Base-by-base conservation (phyloP, 2,329 filamentous ascomycete genomes). In the Daldinia sp. region DNA sequence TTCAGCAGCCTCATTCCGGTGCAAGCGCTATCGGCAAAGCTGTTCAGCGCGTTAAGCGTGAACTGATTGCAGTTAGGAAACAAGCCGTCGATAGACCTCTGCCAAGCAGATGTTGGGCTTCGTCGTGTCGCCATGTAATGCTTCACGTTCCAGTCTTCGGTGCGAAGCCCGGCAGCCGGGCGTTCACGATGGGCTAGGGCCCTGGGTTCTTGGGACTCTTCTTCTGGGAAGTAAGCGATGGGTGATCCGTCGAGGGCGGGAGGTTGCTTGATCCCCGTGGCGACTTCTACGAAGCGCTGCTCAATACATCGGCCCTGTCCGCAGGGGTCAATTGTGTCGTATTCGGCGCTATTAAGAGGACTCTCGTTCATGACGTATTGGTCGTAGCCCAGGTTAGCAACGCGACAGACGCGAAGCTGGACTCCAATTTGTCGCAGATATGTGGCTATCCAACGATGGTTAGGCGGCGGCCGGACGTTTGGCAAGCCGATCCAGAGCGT, bases 241-340 rank as follows among this genome's bases (percentile, higher is more conserved):
- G 73, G 67, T 5, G 76, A 70, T 19, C 77, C 76, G 2, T 71
- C 70, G 1, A 74, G 69, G 15, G 70, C 67, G 19, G 70, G 65
- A 1, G 79, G 78, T 60, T 82, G 80, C 45, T 70, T 64, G 30
- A 79, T 68, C 25, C 80, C 80, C 61, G 71, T 75, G 30, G 76
- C 77, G 3, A 82, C 78, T 64, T 82, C 80, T 55, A 82, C 79
- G 61, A 82, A 82, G 49, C 80, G 80, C 69, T 81, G 78, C 19
- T 79, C 78, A 17, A 82, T 56, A 57, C 72, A 75, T 37, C 80
- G 76, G 9, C 73, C 73, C 21, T 80, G 74, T 1, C 77, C 75
- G 53, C 77, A 77, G 5, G 80, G 80, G 62, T 83, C 81, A 23
- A 70, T 64, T 34, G 80, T 68, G 68, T 82, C 80, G 55, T 81